Conservation (phyloP, 345 rosid genomes). For the Gossypium stocksii region DNA sequence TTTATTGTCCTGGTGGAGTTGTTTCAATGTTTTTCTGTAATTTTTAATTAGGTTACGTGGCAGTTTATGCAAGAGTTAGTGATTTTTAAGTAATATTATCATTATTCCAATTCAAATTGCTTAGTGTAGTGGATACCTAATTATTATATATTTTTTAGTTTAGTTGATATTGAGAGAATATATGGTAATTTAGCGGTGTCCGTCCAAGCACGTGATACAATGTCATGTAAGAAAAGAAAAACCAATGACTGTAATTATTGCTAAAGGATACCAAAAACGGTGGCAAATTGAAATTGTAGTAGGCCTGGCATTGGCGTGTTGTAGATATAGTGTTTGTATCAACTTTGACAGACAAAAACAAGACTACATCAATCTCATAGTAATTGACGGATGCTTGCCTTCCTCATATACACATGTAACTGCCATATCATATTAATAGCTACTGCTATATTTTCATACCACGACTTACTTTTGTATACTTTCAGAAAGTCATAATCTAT, state of each 20-base stretch:
- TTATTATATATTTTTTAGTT: too few relatives aligned
- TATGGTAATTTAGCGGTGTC: background rate
- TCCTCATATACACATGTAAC: background rate
- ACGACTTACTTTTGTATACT: too few relatives aligned
- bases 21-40: background rate
- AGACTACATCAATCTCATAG: background rate
- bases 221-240: background rate
- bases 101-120: too few relatives aligned
- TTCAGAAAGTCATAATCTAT: too few relatives aligned
- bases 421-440: background rate
- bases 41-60: background rate
- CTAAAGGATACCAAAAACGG: background rate
- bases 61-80: background rate
- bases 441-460: background rate
- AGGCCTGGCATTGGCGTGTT: background rate
- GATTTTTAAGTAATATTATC: background rate
- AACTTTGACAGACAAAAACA: background rate
- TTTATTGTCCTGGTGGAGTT: slow-evolving; percentile 1
- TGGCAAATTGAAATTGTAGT: background rate
- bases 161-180: background rate
- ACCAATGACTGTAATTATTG: background rate
- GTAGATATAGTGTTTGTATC: background rate
- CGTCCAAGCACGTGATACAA: background rate
- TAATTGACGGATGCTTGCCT: background rate
- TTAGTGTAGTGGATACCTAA: too few relatives aligned